Percentiles rank a stretch among this genome's conserved stretches.
Evolutionary conservation across 2,329 filamentous ascomycete species (phyloP).

Genomic region (Parafenestella ontariensis): DNA sequence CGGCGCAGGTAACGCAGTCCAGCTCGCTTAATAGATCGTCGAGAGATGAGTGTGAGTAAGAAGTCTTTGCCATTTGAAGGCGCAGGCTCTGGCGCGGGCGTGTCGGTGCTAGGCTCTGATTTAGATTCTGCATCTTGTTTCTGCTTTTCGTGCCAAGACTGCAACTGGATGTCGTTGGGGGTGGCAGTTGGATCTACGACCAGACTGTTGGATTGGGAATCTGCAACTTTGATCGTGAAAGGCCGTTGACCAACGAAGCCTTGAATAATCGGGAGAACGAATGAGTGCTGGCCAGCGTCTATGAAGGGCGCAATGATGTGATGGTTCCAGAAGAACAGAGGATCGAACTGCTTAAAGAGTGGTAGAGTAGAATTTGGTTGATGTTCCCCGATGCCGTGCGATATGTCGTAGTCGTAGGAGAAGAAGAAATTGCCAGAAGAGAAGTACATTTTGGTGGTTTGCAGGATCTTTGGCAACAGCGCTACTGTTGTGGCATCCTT

Average conservation of each 20-base stretch:
- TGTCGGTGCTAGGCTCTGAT: slow-evolving; percentile 24
- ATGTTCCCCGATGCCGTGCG: slow-evolving; percentile 64
- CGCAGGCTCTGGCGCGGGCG: slow-evolving; percentile 12
- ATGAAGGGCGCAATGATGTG: slow-evolving; percentile 77
- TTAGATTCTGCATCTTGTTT: slow-evolving; percentile 31
- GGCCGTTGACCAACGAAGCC: slow-evolving; percentile 89
- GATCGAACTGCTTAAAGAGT: slow-evolving; percentile 75
- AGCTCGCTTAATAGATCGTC: slow-evolving; percentile 83
- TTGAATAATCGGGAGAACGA: slow-evolving; percentile 86
- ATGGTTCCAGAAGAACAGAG: slow-evolving; percentile 89
- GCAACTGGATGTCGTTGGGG: slow-evolving; percentile 45
- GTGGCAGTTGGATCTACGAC: slow-evolving; percentile 45
- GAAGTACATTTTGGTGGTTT: slow-evolving; percentile 84
- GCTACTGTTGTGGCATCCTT: slow-evolving; percentile 43
- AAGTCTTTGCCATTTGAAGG: slow-evolving; percentile 59
- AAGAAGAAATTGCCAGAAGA: slow-evolving; percentile 88
- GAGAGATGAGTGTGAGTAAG: slow-evolving; percentile 88
- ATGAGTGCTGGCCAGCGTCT: slow-evolving; percentile 71
- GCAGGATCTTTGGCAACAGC: slow-evolving; percentile 81
- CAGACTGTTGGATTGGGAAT: slow-evolving; percentile 37
- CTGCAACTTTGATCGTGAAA: slow-evolving; percentile 72
- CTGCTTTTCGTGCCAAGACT: slow-evolving; percentile 40
- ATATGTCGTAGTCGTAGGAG: slow-evolving; percentile 93
- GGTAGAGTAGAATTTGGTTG: slow-evolving; percentile 60
- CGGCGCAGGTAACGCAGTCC: slow-evolving; percentile 89